A percentile compares a stretch with the other conserved stretches of the same genome.
These are phyloP conservation scores for Holtermannia corniformis DNA, from an alignment of 768 basidiomycete species.

Conservation along the genomic window DNA sequence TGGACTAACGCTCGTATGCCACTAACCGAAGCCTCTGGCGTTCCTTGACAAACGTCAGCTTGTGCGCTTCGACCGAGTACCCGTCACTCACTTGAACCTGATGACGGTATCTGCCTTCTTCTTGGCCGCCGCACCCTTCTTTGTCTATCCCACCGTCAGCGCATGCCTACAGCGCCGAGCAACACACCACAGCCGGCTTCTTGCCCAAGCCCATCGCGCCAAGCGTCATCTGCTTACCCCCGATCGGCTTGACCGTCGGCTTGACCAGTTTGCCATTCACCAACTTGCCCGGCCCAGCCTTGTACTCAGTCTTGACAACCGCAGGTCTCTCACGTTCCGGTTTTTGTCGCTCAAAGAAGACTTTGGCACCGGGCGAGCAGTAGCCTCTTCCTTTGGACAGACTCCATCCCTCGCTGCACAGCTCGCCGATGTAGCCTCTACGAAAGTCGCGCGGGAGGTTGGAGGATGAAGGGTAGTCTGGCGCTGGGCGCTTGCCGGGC, in stretches of 20 bases:
- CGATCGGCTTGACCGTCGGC: slow-evolving; percentile 11
- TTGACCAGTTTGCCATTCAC: slow-evolving; percentile 39
- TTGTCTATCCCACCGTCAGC: not conserved
- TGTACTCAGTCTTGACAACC: slow-evolving; percentile 16
- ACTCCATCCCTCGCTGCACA: slow-evolving; percentile 38
- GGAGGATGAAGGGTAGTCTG: slow-evolving; percentile 8
- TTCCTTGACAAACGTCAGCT: slow-evolving; percentile 14
- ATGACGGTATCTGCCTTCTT: slow-evolving; percentile 35
- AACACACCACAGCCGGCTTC: slow-evolving; percentile 13
- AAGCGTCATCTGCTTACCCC: slow-evolving; percentile 36
- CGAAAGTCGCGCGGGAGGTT: slow-evolving; percentile 19
- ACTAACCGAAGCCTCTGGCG: slow-evolving; percentile 31
- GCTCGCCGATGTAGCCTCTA: slow-evolving; percentile 35
- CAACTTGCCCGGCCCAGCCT: slow-evolving; percentile 25
- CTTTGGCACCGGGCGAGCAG: slow-evolving; percentile 28
- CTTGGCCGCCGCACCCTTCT: slow-evolving; percentile 19
- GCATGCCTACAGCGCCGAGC: not conserved
- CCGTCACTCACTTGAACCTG: slow-evolving; percentile 20
- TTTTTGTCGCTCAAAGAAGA: slow-evolving; percentile 33
- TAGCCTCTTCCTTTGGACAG: slow-evolving; percentile 40
- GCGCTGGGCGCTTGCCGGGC: not conserved
- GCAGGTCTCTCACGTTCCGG: slow-evolving; percentile 15
- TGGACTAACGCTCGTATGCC: not conserved
- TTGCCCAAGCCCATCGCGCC: slow-evolving; percentile 34
- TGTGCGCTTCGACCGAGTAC: not conserved